A percentile compares a stretch with the other conserved stretches of the same genome.
Conservation (phyloP, 345 rosid species). For the Abelmoschus esculentus region DNA sequence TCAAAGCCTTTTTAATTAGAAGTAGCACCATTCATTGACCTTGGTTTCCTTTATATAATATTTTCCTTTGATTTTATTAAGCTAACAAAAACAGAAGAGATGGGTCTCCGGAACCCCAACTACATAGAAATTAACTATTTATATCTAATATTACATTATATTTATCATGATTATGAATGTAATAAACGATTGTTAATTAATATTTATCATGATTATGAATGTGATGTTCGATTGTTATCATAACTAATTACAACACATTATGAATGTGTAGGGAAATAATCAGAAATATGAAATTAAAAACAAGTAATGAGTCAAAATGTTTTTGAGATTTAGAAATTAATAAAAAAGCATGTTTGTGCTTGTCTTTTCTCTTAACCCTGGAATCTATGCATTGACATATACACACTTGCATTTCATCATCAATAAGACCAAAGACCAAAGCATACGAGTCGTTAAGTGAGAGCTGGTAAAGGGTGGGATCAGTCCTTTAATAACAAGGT, state of each 20-base stretch:
- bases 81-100: constrained; percentile 9
- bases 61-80: constrained; percentile 12
- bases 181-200: too few species aligned
- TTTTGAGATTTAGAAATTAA: background rate
- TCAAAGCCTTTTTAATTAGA: constrained; percentile 15
- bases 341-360: constrained; percentile 44
- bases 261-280: too few species aligned
- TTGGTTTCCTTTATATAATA: constrained; percentile 22
- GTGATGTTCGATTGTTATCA: too few species aligned
- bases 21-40: constrained; percentile 40
- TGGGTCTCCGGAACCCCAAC: constrained; percentile 42
- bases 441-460: constrained; percentile 22
- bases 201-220: too few species aligned
- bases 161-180: background rate
- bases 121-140: constrained; percentile 52
- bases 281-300: too few species aligned
- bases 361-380: constrained; percentile 59
- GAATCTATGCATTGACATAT: constrained; percentile 45
- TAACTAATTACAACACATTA: too few species aligned
- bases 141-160: background rate
- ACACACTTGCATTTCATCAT: constrained; percentile 16
- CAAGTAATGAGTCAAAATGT: constrained; percentile 2
- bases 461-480: constrained; percentile 28
- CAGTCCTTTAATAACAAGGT: constrained; percentile 28
- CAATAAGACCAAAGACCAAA: constrained; percentile 32